These are phyloP conservation scores for Aspergillus jensenii DNA, from an alignment of 2,329 filamentous ascomycete species.

Conservation along the genomic window DNA sequence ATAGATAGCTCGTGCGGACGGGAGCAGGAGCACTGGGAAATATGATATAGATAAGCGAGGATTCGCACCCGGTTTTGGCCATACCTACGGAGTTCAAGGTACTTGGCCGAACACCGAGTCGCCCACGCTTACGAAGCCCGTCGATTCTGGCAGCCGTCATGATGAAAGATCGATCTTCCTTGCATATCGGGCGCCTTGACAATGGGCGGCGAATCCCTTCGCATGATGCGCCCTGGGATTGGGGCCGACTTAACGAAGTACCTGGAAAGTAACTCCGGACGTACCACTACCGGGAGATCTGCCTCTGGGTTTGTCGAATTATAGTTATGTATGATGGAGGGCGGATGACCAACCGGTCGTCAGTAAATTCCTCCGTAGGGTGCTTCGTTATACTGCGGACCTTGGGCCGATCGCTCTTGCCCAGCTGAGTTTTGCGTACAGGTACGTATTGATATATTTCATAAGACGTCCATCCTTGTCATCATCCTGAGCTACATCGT, in stretches of 20 bases:
- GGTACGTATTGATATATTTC: not conserved
- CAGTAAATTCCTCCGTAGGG: not conserved
- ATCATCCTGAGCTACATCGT: not conserved
- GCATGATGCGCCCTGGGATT: not conserved
- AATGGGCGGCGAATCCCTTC: not conserved
- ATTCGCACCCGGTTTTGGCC: not conserved
- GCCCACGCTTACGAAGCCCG: not conserved
- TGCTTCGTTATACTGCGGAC: not conserved
- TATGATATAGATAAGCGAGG: not conserved
- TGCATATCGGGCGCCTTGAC: not conserved
- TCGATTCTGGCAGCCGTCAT: not conserved
- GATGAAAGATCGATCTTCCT: not conserved
- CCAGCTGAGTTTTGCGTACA: not conserved
- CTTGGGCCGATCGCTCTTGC: not conserved
- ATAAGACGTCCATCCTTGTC: not conserved
- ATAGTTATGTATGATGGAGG: not conserved
- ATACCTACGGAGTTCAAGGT: not conserved
- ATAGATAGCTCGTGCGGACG: not conserved
- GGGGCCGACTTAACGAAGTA: not conserved
- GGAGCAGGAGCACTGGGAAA: not conserved
- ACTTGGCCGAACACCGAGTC: not conserved
- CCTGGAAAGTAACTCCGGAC: not conserved
- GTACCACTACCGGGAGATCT: not conserved
- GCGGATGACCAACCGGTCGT: not conserved
- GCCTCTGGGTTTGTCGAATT: constrained; percentile 1